These are phyloP conservation scores for Thelonectria olida DNA, from an alignment of 2,329 filamentous ascomycete species.

Conservation along the genomic window DNA sequence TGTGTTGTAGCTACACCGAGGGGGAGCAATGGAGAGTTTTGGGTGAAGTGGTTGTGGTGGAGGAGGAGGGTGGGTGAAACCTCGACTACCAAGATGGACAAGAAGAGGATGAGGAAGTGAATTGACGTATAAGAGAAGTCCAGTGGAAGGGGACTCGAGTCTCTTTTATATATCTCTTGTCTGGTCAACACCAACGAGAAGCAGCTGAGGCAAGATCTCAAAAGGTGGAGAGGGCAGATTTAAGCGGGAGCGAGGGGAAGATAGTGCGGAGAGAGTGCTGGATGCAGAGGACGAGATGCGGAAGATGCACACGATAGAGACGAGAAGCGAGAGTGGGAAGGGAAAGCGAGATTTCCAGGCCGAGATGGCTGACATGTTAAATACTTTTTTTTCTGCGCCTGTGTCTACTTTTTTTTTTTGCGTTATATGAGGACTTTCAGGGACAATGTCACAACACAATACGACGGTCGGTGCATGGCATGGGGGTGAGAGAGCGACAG, in stretches of 20 bases:
- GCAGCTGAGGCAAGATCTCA: not conserved
- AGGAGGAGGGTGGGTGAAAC: not conserved
- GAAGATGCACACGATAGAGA: not conserved
- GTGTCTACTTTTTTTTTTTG: not conserved
- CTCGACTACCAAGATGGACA: not conserved
- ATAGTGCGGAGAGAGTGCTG: not conserved
- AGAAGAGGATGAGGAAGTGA: not conserved
- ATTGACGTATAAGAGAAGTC: not conserved
- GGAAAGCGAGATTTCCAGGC: not conserved
- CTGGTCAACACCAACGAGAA: not conserved
- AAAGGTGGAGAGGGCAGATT: conserved; percentile 1
- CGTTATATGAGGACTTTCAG: conserved; percentile 5
- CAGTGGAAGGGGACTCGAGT: not conserved
- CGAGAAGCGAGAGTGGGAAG: conserved; percentile 4
- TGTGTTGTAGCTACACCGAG: no score
- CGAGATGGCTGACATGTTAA: conserved; percentile 21
- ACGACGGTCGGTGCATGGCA: no score
- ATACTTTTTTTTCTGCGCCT: conserved; percentile 15
- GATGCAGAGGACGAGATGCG: not conserved
- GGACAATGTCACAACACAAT: conserved; percentile 6
- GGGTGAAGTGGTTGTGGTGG: conserved; percentile 4
- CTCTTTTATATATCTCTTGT: not conserved
- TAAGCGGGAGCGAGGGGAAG: not conserved
- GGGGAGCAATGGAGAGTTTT: conserved; percentile 2
- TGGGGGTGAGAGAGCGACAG: not conserved